Evolutionary conservation across 345 rosid genomes (phyloP).

Genomic region (Firmiana major): DNA sequence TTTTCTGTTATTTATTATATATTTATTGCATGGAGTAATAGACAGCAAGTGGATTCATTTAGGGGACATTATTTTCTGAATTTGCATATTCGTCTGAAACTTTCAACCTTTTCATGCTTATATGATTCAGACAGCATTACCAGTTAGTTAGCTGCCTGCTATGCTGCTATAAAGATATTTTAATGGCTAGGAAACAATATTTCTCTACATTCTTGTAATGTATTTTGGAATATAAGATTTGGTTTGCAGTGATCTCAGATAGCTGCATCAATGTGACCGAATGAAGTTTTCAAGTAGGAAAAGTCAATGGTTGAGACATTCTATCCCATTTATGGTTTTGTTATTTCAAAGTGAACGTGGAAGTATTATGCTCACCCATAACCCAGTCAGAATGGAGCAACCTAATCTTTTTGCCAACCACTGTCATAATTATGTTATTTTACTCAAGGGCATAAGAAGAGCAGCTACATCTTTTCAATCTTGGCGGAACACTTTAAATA

Average conservation of each 20-base stretch:
- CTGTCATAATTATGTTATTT: not conserved
- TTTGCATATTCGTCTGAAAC: not conserved
- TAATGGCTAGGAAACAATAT: not conserved
- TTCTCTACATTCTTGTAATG: not conserved
- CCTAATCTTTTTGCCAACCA: not conserved
- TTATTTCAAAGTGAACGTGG: not conserved
- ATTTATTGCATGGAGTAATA: not conserved
- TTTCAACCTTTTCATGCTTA: not conserved
- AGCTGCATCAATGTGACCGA: not conserved
- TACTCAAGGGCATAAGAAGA: not conserved
- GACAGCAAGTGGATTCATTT: not conserved
- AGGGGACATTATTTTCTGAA: not conserved
- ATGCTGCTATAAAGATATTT: not conserved
- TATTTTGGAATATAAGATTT: not conserved
- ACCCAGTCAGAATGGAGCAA: not conserved
- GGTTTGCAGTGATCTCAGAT: not conserved
- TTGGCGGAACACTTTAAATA: not conserved
- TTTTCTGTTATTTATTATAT: not conserved
- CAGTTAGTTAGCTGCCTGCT: not conserved
- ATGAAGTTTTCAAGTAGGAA: not conserved
- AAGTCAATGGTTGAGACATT: not conserved
- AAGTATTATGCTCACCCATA: not conserved
- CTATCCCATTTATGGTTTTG: not conserved
- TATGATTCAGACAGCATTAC: not conserved
- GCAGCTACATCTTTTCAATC: not conserved